Percentiles rank a stretch among this genome's conserved stretches.
Evolutionary conservation across 345 rosid species (phyloP).

Genomic region (Geranium brycei): DNA sequence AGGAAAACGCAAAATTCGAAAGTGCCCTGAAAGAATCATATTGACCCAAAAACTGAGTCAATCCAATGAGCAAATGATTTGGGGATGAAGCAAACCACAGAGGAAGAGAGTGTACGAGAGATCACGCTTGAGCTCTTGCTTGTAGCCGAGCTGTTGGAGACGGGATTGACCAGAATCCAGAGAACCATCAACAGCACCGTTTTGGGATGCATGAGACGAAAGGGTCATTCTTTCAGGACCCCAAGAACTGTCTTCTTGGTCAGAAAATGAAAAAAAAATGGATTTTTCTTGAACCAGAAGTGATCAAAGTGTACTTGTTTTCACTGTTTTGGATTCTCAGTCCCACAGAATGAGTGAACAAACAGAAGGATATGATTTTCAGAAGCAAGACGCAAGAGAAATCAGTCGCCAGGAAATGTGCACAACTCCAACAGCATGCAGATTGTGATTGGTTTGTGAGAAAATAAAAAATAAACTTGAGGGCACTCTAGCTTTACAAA

Average conservation of each 20-base stretch:
- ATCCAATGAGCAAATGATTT: background rate
- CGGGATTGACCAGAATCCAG: constrained; percentile 61
- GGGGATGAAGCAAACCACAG: background rate
- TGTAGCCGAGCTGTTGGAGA: constrained; percentile 83
- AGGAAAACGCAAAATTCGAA: constrained; percentile 88
- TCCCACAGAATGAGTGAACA: too few species aligned
- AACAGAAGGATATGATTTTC: too few species aligned
- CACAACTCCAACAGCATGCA: too few species aligned
- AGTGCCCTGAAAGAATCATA: constrained; percentile 43
- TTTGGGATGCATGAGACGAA: constrained; percentile 15
- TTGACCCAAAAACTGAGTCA: background rate
- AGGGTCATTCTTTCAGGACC: constrained; percentile 14
- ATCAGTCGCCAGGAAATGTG: too few species aligned
- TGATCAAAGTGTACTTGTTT: background rate
- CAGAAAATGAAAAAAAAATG: background rate
- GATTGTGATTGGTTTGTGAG: too few species aligned
- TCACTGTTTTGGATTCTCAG: too few species aligned
- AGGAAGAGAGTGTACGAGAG: constrained; percentile 42
- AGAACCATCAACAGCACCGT: too few species aligned
- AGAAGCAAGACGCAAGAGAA: too few species aligned
- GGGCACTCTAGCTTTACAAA: too few species aligned
- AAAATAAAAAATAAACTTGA: too few species aligned
- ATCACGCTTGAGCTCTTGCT: constrained; percentile 92
- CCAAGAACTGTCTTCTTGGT: constrained; percentile 1
- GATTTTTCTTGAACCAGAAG: background rate